These are phyloP conservation scores for Malassezia psittaci DNA, from an alignment of 1,284 basidiomycete genomes.

Conservation along the genomic window DNA sequence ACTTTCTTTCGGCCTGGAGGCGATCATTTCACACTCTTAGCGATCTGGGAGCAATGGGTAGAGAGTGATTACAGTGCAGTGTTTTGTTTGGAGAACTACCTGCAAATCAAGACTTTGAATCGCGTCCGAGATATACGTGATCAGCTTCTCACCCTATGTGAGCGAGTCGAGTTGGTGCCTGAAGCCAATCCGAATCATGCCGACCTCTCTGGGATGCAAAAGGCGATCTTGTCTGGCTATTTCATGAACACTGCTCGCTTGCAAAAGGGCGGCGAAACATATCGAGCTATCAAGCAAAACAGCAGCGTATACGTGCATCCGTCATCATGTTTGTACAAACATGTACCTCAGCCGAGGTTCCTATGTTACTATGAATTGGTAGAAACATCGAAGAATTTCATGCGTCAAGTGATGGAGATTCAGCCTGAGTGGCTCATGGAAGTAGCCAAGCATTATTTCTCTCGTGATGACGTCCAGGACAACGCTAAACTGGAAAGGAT, in stretches of 20 bases:
- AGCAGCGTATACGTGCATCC: constrained; percentile 95
- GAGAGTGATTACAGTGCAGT: constrained; percentile 74
- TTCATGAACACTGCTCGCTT: constrained; percentile 69
- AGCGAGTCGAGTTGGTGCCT: constrained; percentile 88
- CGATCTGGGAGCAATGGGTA: constrained; percentile 98
- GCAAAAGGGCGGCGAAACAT: constrained; percentile 49
- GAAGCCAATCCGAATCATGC: constrained; percentile 75
- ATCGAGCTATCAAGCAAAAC: constrained; percentile 83
- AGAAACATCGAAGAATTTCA: constrained; percentile 55
- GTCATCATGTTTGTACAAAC: constrained; percentile 84
- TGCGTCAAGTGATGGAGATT: constrained; percentile 91
- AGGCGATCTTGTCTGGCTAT: constrained; percentile 86
- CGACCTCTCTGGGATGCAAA: constrained; percentile 84
- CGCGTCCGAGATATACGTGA: constrained; percentile 89
- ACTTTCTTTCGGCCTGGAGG: constrained; percentile 85
- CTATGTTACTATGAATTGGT: constrained; percentile 85
- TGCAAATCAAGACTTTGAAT: constrained; percentile 90
- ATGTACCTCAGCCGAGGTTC: constrained; percentile 77
- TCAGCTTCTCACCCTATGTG: constrained; percentile 86
- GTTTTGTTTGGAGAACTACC: constrained; percentile 61
- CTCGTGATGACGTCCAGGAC: constrained; percentile 28
- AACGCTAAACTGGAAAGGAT: constrained; percentile 9
- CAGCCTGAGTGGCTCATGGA: constrained; percentile 86
- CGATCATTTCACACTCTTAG: constrained; percentile 91
- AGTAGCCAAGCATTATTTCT: constrained; percentile 49